phyloP scores from a whole-genome alignment of 1,139 yeast species.

The Candida sp. region DNA sequence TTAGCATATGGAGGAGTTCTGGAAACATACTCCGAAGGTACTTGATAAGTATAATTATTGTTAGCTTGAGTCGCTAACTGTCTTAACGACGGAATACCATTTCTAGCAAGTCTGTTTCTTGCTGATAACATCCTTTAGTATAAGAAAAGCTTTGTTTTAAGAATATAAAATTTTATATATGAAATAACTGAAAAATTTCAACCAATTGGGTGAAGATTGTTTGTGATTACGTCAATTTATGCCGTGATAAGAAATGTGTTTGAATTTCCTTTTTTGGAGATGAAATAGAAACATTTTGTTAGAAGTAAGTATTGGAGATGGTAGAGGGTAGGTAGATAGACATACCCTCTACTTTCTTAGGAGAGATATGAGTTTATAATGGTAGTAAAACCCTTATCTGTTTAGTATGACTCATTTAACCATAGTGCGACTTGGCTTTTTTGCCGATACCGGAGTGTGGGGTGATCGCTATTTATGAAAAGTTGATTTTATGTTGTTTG shows the following conservation, averaged over 20 bases:
- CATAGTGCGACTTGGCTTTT: neutral
- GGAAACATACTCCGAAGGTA: constrained; percentile 59
- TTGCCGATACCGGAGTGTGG: neutral
- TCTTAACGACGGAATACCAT: constrained; percentile 11
- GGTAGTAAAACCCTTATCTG: neutral
- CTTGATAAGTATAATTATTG: constrained; percentile 19
- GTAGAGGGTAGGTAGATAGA: too few species aligned
- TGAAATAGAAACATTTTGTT: too few species aligned
- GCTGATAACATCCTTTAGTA: constrained; percentile 8
- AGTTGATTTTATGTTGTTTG: too few species aligned
- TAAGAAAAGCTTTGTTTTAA: neutral
- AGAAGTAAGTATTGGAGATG: too few species aligned
- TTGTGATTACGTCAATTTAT: neutral
- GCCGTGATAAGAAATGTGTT: neutral
- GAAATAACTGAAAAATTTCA: neutral
- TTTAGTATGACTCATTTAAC: neutral
- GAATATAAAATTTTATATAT: neutral
- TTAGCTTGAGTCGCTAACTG: constrained; percentile 32
- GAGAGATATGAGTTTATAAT: neutral
- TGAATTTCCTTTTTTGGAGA: too few species aligned
- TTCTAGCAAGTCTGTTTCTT: constrained; percentile 4
- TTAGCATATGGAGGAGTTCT: constrained; percentile 88
- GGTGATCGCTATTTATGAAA: neutral
- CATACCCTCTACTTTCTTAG: too few species aligned
- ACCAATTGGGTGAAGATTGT: neutral